Percentiles rank a stretch among this genome's conserved stretches.
phyloP scores from a whole-genome alignment of 2,329 filamentous ascomycete species.

The Fusarium transvaalense region DNA sequence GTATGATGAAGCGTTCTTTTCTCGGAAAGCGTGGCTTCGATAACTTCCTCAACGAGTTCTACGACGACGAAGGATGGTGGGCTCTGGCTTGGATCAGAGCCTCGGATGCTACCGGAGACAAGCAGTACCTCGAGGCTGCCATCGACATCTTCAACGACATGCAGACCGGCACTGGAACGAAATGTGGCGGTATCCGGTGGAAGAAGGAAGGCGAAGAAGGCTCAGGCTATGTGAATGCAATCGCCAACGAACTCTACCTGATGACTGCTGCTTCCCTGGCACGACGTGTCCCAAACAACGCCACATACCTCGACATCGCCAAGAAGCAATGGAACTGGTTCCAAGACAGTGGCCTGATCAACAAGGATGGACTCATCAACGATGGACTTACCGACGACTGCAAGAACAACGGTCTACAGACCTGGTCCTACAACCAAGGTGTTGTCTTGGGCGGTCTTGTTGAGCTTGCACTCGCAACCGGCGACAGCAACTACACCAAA shows the following conservation, averaged over 20 bases:
- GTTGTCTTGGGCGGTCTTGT: slow-evolving; percentile 67
- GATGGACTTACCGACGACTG: slow-evolving; percentile 64
- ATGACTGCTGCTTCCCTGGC: slow-evolving; percentile 66
- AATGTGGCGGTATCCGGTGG: slow-evolving; percentile 69
- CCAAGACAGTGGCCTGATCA: slow-evolving; percentile 63
- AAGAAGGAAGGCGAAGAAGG: slow-evolving; percentile 59
- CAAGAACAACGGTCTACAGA: slow-evolving; percentile 64
- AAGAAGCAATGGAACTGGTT: slow-evolving; percentile 67
- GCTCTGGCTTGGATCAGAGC: slow-evolving; percentile 69
- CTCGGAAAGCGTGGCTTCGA: slow-evolving; percentile 50
- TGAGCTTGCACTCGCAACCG: slow-evolving; percentile 63
- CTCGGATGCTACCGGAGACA: slow-evolving; percentile 66
- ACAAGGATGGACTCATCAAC: slow-evolving; percentile 63
- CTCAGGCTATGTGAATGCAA: slow-evolving; percentile 62
- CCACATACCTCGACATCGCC: slow-evolving; percentile 63
- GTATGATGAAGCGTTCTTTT: slow-evolving; percentile 53
- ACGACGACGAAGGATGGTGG: slow-evolving; percentile 76
- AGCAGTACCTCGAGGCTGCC: slow-evolving; percentile 66
- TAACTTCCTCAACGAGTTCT: slow-evolving; percentile 65
- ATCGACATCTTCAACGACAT: slow-evolving; percentile 69
- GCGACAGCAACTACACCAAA: slow-evolving; percentile 57
- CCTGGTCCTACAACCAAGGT: slow-evolving; percentile 70
- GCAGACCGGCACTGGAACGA: slow-evolving; percentile 60
- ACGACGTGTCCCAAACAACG: slow-evolving; percentile 58
- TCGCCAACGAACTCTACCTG: slow-evolving; percentile 70